Base-by-base conservation (phyloP, 2,329 filamentous ascomycete genomes). In the Aspergillus candidus region DNA sequence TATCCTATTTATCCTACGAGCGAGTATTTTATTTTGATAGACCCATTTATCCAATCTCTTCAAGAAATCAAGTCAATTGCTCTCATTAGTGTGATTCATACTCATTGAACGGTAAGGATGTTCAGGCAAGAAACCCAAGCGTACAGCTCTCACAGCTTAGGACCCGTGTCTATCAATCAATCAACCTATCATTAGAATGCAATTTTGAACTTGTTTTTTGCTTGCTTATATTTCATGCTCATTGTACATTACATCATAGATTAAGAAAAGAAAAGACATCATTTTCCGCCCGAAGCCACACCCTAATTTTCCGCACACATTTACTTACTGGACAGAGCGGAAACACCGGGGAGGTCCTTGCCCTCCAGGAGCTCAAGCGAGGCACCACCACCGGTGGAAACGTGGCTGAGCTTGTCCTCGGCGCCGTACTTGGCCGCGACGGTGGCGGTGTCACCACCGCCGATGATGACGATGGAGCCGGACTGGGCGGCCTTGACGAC, bases 401-500 rank as follows among this genome's bases (percentile, higher is more conserved):
- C 93, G 75, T 98, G 93, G 76, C 89, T 96, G 65, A 97, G 80
- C 82, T 97, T 94, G 72, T 88, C 83, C 79, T 98, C 93, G 52
- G 88, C 91, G 43, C 84, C 84, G 70, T 95, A 98, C 79, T 98
- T 96, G 69, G 90, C 91, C 43, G 93, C 93, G 38, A 97, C 93
- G 48, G 93, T 98, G 40, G 93, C 93, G 40, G 93, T 98, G 72
- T 98, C 93, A 72, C 93, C 93, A 70, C 93, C 93, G 51, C 93
- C 93, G 54, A 98, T 96, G 73, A 98, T 97, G 69, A 97, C 93
- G 61, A 93, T 95, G 78, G 93, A 90, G 69, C 89, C 90, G 50
- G 75, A 79, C 71, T 87, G 76, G 48, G 85, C 86, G 49, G 86
- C 93, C 17, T 78, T 77, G 42, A 97, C 89, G 42, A 84, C 90